These are phyloP conservation scores for Colletotrichum simmondsii DNA, from an alignment of 2,329 filamentous ascomycete species.

Conservation along the genomic window DNA sequence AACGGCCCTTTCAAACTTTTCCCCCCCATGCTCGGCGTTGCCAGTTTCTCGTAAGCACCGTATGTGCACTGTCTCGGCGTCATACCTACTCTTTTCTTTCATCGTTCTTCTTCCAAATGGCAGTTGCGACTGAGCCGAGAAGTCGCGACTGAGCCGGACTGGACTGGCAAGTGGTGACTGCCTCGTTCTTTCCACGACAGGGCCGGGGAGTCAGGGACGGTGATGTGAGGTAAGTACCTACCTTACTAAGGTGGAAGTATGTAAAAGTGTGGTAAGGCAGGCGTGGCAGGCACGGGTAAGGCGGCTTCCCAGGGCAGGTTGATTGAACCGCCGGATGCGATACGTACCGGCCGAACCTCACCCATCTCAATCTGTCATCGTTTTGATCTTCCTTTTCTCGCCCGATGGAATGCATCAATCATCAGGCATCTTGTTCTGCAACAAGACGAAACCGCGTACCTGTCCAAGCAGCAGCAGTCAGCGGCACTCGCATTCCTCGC, in stretches of 20 bases:
- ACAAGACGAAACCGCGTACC: neutral
- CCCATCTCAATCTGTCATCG: neutral
- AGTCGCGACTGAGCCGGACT: neutral
- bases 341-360: neutral
- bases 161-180: neutral
- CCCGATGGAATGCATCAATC: neutral
- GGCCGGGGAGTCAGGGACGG: no score
- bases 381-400: neutral
- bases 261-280: neutral
- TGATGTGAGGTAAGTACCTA: neutral
- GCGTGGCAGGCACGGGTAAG: neutral
- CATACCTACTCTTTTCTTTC: conserved; percentile 4
- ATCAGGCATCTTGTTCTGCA: conserved; percentile 7
- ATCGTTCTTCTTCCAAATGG: neutral
- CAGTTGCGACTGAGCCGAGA: neutral
- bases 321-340: neutral
- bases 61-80: conserved; percentile 19
- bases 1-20: conserved; percentile 31
- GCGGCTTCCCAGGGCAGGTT: neutral
- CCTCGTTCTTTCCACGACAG: neutral
- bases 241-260: no score
- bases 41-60: conserved; percentile 7
- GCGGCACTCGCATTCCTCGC: neutral
- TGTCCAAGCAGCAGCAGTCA: conserved; percentile 2
- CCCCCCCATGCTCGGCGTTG: neutral